phyloP scores from a whole-genome alignment of 441 rosid species.

The Eutrema salsugineum region DNA sequence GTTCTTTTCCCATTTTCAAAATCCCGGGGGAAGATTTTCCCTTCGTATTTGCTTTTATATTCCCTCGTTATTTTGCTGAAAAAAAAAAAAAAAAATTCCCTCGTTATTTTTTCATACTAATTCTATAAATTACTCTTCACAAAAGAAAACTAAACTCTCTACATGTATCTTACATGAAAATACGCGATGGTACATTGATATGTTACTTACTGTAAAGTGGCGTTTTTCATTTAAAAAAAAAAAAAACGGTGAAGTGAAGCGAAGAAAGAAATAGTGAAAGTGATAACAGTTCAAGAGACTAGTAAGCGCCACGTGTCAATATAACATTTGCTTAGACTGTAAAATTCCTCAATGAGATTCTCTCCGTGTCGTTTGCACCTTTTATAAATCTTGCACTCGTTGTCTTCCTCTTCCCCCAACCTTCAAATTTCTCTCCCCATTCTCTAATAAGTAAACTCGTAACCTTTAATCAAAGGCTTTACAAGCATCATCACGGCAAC shows the following conservation, averaged over 20 bases:
- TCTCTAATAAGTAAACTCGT: background rate
- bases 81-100: no score
- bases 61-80: no score
- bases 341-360: background rate
- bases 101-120: no score
- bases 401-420: slow-evolving; percentile 25
- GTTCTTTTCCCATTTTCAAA: no score
- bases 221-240: background rate
- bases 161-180: background rate
- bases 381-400: slow-evolving; percentile 26
- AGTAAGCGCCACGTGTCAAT: slow-evolving; percentile 24
- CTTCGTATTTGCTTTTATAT: no score
- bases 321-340: background rate
- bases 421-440: slow-evolving; percentile 5
- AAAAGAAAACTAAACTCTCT: no score
- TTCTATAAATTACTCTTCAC: no score
- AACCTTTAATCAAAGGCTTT: background rate
- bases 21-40: no score
- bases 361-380: background rate
- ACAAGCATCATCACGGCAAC: background rate
- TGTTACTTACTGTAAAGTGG: background rate
- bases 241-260: background rate
- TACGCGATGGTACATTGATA: background rate
- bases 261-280: no score
- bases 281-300: background rate